Base-by-base conservation (phyloP, 1,284 basidiomycete species). In the Boletus smithii region DNA sequence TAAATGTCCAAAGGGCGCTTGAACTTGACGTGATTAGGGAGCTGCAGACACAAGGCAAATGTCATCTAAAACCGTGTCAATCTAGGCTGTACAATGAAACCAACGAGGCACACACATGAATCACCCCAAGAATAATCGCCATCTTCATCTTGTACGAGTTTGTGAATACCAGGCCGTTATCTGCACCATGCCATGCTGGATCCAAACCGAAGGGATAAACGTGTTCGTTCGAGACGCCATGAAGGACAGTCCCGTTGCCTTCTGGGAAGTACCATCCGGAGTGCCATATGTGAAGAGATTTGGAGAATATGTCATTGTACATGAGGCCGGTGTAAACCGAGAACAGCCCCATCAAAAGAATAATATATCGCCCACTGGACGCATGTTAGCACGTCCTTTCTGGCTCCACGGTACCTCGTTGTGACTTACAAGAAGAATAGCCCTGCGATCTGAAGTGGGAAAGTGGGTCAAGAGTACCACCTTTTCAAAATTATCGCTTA, bases 141-240 rank as follows among this genome's bases (percentile, higher is more conserved):
- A 99, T 95, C 77, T 99, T 99, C 97, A 99, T 99, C 85, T 99
- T 99, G 78, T 97, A 95, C 47, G 95, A 98, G 71, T 99, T 99
- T 54, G 89, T 91, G 69, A 99, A 99, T 47, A 98, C 85, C 50
- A 99, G 78, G 1, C 76, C 76, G 66, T 99, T 99, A 58, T 94
- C 91, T 8, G 95, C 79, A 29, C 87, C 93, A 67, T 97, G 94
- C 97, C 97, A 99, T 46, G 74, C 85, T 37, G 95, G 94, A 68
- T 99, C 97, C 56, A 99, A 70, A 58, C 97, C 97, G 59, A 99
- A 93, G 2, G 89, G 83, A 73, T 99, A 99, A 29, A 82, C 76
- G 57, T 78, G 73, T 4, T 87, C 86, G 49, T 78, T 90, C 18
- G 75, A 60, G 6, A 73, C 61, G 11, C 79, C 91, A 11, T 33